Evolutionary conservation across 208 protist genomes (phyloP).

Genomic region (Acanthamoeba royreba): DNA sequence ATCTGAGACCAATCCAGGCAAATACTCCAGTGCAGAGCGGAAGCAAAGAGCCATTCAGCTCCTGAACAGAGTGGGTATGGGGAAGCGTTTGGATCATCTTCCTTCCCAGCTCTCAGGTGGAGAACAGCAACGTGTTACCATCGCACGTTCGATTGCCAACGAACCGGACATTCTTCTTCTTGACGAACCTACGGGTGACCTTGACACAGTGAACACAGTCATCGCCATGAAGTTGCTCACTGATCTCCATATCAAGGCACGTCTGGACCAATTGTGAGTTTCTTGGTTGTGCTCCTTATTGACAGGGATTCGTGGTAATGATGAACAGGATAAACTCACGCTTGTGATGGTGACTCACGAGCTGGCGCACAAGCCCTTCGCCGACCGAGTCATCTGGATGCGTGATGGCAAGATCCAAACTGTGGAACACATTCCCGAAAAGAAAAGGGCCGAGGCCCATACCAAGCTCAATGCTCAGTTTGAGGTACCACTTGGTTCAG

Average conservation of each 20-base stretch:
- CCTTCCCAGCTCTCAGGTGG: conserved; percentile 93
- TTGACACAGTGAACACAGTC: conserved; percentile 93
- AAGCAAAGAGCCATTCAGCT: conserved; percentile 80
- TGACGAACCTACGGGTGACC: conserved; percentile 95
- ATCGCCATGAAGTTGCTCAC: conserved; percentile 91
- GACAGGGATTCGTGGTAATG: not conserved
- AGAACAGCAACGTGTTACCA: conserved; percentile 95
- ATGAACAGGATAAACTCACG: conserved; percentile 79
- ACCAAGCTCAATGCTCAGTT: not conserved
- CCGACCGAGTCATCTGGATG: conserved; percentile 91
- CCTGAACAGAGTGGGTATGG: conserved; percentile 88
- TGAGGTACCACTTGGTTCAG: not conserved
- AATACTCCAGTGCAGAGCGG: conserved; percentile 68
- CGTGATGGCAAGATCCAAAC: conserved; percentile 89
- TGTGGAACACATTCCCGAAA: not conserved
- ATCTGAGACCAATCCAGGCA: not conserved
- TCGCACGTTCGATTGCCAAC: conserved; percentile 93
- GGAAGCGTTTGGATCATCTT: conserved; percentile 85
- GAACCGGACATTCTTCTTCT: conserved; percentile 91
- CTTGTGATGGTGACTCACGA: conserved; percentile 98
- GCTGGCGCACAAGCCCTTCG: conserved; percentile 92
- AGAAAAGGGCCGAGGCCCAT: not conserved
- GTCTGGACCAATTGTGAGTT: not conserved
- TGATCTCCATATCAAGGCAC: conserved; percentile 59
- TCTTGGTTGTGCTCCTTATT: not conserved